phyloP scores from a whole-genome alignment of 345 rosid species.

The Passiflora organensis region DNA sequence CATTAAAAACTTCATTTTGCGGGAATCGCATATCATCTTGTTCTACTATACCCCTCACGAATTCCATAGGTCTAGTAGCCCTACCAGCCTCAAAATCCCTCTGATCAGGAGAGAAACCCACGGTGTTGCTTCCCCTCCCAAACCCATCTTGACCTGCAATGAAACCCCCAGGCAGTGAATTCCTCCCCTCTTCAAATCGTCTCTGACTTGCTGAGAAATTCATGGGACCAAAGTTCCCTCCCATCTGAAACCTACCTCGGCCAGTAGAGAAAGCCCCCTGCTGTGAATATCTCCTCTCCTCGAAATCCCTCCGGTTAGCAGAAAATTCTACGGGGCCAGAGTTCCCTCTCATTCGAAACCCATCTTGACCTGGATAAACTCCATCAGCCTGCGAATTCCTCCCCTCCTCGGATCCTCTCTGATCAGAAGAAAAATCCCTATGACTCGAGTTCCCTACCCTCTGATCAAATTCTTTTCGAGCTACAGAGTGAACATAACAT shows the following conservation, averaged over 20 bases:
- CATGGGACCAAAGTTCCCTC: not conserved
- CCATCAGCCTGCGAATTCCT: too few relatives aligned
- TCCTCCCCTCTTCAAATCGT: not conserved
- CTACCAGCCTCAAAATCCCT: slow-evolving; percentile 7
- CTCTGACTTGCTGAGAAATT: not conserved
- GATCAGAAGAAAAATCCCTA: too few relatives aligned
- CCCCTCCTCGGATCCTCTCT: too few relatives aligned
- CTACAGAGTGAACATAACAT: slow-evolving; percentile 30
- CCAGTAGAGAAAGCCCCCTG: too few relatives aligned
- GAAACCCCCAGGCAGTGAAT: not conserved
- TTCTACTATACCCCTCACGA: slow-evolving; percentile 41
- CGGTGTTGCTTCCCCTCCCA: not conserved
- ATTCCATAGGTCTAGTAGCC: slow-evolving; percentile 14
- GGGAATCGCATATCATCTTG: slow-evolving; percentile 33
- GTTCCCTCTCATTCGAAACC: not conserved
- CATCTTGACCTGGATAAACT: not conserved
- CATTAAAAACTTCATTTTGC: slow-evolving; percentile 33
- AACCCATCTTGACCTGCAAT: not conserved
- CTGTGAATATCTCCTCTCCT: not conserved
- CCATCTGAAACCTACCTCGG: too few relatives aligned
- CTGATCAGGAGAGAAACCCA: slow-evolving; percentile 18
- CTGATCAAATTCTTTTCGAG: slow-evolving; percentile 16
- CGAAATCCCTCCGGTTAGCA: slow-evolving; percentile 20
- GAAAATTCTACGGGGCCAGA: slow-evolving; percentile 7
- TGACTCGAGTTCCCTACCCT: too few relatives aligned